These are phyloP conservation scores for Mytilinidion resinicola DNA, from an alignment of 495 filamentous ascomycete genomes.

Conservation along the genomic window DNA sequence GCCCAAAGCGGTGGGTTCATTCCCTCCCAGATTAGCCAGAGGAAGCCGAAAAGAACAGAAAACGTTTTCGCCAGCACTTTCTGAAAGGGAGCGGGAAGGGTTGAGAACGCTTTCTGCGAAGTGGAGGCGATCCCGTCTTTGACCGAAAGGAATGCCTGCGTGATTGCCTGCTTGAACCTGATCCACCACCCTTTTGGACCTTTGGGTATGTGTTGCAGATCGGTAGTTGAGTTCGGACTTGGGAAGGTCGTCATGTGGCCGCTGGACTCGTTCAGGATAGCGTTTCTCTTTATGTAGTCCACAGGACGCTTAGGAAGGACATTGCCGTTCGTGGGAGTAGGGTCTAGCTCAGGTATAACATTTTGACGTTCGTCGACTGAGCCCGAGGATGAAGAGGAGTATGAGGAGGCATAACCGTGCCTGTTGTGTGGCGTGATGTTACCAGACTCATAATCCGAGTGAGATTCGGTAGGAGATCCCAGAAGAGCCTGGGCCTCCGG, in stretches of 20 bases:
- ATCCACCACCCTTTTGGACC: conserved; percentile 24
- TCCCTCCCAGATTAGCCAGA: conserved; percentile 70
- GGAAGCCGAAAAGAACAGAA: conserved; percentile 45
- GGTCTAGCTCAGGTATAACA: conserved; percentile 31
- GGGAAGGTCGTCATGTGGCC: conserved; percentile 31
- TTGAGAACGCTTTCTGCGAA: conserved; percentile 31
- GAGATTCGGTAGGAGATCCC: conserved; percentile 33
- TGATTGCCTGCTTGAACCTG: conserved; percentile 5
- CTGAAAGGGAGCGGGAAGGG: conserved; percentile 57
- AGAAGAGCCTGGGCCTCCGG: conserved; percentile 36
- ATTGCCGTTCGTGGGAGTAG: conserved; percentile 43
- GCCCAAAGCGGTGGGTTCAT: conserved; percentile 99
- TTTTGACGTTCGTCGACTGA: conserved; percentile 25
- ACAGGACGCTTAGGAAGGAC: conserved; percentile 27
- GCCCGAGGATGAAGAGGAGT: conserved; percentile 18
- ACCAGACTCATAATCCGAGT: conserved; percentile 24
- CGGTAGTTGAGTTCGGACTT: conserved; percentile 10
- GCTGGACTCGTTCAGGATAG: conserved; percentile 14
- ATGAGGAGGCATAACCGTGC: conserved; percentile 16
- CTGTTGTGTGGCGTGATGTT: conserved; percentile 18
- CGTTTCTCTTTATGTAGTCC: conserved; percentile 10
- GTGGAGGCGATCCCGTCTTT: conserved; percentile 7
- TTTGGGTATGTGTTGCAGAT: conserved; percentile 12
- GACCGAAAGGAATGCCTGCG: conserved; percentile 1
- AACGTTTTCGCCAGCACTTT: conserved; percentile 43